phyloP scores from a whole-genome alignment of 139 green algal genomes.

The Edaphochlamys debaryana region DNA sequence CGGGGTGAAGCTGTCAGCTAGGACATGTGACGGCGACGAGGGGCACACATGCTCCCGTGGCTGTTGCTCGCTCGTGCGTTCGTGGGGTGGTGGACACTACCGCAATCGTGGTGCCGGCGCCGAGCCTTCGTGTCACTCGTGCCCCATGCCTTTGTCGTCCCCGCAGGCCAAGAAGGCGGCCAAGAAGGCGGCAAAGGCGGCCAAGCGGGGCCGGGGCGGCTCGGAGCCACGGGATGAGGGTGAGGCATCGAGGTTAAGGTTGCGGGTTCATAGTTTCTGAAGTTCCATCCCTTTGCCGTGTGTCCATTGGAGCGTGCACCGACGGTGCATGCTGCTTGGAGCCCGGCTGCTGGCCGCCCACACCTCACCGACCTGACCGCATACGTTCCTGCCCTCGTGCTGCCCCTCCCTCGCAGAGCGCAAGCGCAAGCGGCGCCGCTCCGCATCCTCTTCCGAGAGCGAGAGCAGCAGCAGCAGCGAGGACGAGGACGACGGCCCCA shows the following conservation, averaged over 20 bases:
- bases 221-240: not conserved
- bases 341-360: too few relatives aligned
- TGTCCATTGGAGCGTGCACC: not conserved
- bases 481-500: too few relatives aligned
- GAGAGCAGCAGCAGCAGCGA: too few relatives aligned
- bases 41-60: too few relatives aligned
- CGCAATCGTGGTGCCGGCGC: too few relatives aligned
- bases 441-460: not conserved
- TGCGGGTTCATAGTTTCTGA: not conserved
- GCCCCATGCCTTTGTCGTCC: too few relatives aligned
- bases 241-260: too few relatives aligned
- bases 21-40: too few relatives aligned
- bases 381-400: too few relatives aligned
- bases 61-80: too few relatives aligned
- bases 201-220: not conserved
- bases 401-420: not conserved
- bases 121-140: too few relatives aligned
- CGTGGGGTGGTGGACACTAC: too few relatives aligned
- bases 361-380: not conserved
- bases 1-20: not conserved
- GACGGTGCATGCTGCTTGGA: not conserved
- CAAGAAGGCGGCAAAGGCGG: not conserved
- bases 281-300: not conserved
- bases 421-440: not conserved
- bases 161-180: not conserved